These are phyloP conservation scores for Marchantia paleacea DNA, from an alignment of 225 moss, liverwort and hornwort genomes.

Conservation along the genomic window DNA sequence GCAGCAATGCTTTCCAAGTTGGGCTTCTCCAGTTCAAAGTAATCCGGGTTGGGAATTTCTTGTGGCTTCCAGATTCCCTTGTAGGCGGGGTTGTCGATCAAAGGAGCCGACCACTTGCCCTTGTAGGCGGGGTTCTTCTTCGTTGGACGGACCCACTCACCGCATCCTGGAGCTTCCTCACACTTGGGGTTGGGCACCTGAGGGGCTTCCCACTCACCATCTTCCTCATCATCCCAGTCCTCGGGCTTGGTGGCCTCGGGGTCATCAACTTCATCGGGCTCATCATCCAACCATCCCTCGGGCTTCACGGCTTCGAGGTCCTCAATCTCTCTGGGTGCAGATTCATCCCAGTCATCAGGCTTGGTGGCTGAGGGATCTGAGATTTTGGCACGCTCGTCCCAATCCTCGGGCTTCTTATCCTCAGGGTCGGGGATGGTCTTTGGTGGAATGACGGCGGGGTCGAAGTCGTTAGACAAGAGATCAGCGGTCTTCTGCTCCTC, in stretches of 20 bases:
- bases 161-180: constrained; percentile 62
- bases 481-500: constrained; percentile 78
- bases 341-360: constrained; percentile 96
- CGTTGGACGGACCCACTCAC: constrained; percentile 52
- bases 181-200: constrained; percentile 69
- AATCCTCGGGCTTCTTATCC: constrained; percentile 88
- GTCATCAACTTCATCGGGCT: constrained; percentile 67
- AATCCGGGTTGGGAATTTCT: constrained; percentile 62
- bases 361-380: constrained; percentile 71
- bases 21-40: constrained; percentile 47
- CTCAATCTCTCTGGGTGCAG: constrained; percentile 69
- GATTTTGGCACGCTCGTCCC: constrained; percentile 89
- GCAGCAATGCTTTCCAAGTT: constrained; percentile 61
- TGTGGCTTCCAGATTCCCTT: constrained; percentile 61
- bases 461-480: constrained; percentile 72
- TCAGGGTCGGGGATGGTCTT: constrained; percentile 90
- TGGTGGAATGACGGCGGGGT: constrained; percentile 73
- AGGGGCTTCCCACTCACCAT: constrained; percentile 67
- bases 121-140: constrained; percentile 64
- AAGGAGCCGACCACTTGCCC: constrained; percentile 67
- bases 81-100: constrained; percentile 66
- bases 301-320: constrained; percentile 76
- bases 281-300: constrained; percentile 85
- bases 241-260: constrained; percentile 47
- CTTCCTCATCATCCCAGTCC: constrained; percentile 72